Evolutionary conservation across 208 protist species (phyloP).

Genomic region (Trypanosoma melophagium): DNA sequence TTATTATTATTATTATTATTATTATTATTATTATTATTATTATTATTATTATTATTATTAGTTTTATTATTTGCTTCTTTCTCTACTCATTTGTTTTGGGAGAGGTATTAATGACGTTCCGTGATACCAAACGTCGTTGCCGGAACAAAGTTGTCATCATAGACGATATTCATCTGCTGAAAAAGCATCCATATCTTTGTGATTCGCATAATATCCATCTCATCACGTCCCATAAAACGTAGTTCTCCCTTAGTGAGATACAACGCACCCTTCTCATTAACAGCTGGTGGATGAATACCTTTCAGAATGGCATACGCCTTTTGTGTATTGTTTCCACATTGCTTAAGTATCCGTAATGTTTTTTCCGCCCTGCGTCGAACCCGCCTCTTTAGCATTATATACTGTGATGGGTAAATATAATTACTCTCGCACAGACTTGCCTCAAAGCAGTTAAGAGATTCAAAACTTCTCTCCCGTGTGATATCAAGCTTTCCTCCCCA

Average conservation of each 20-base stretch:
- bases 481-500: constrained; percentile 91
- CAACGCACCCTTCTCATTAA: constrained; percentile 82
- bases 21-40: no score
- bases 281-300: constrained; percentile 76
- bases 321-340: constrained; percentile 69
- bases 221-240: constrained; percentile 64
- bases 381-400: constrained; percentile 76
- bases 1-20: no score
- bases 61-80: background rate
- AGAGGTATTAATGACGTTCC: constrained; percentile 29
- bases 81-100: background rate
- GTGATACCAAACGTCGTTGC: constrained; percentile 86
- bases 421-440: constrained; percentile 79
- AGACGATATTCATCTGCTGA: constrained; percentile 85
- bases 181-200: constrained; percentile 89
- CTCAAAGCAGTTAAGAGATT: constrained; percentile 81
- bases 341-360: constrained; percentile 51
- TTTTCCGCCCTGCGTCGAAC: constrained; percentile 44
- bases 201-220: constrained; percentile 86
- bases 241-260: constrained; percentile 92
- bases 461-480: constrained; percentile 57
- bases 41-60: constrained; percentile 56
- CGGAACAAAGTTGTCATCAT: constrained; percentile 77
- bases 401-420: constrained; percentile 83
- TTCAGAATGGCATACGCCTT: constrained; percentile 65